Base-by-base conservation (phyloP, 2,329 filamentous ascomycete genomes). In the Fusarium sp. region DNA sequence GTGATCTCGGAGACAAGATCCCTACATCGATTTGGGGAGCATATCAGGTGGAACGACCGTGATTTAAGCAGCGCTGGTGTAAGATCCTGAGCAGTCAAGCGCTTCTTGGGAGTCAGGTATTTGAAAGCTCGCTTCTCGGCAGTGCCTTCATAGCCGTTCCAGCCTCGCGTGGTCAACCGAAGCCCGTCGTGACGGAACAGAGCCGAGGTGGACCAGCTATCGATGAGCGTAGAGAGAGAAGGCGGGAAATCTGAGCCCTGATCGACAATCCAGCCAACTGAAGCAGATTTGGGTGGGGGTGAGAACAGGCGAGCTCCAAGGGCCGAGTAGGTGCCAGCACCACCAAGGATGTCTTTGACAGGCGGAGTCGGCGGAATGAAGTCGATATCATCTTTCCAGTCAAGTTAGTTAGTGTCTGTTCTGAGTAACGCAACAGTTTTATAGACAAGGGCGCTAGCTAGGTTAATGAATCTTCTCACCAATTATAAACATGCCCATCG, bases 221-320 rank as follows among this genome's bases (percentile, higher is more conserved):
- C 83, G 74, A 99, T 91, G 47, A 89, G 85, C 5, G 86, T 79
- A 53, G 88, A 87, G 59, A 97, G 86, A 18, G 88, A 83, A 1
- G 85, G 72, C 1, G 96, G 95, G 75, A 98, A 98, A 82, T 98
- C 96, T 21, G 90, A 92, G 35, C 96, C 96, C 77, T 91, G 89
- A 82, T 99, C 96, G 47, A 98, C 90, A 71, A 98, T 92, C 95
- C 95, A 98, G 72, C 94, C 94, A 10, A 98, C 90, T 5, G 88
- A 87, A 42, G 85, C 86, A 28, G 94, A 93, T 50, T 86, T 79
- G 6, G 90, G 87, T 37, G 87, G 84, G 5, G 94, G 93, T 9
- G 94, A 96, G 80, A 97, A 93, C 54, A 99, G 86, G 37, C 96
- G 93, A 23, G 96, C 96, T 25, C 96, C 96, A 11, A 98, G 86